Evolutionary conservation across 345 rosid genomes (phyloP).

Genomic region (Syzygium aqueum): DNA sequence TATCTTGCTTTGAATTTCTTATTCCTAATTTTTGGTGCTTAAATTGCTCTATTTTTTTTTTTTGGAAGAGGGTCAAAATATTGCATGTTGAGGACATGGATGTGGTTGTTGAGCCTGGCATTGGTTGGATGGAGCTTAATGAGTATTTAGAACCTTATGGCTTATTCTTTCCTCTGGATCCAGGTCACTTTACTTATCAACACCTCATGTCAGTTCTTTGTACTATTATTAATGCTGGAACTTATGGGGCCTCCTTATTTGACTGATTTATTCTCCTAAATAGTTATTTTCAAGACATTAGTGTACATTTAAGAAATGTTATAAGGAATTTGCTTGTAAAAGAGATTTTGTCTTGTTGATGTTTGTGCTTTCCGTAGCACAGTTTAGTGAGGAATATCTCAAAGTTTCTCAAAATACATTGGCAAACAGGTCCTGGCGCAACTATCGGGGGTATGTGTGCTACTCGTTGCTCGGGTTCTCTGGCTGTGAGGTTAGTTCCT

Average conservation of each 20-base stretch:
- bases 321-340: neutral
- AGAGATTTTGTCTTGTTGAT: neutral
- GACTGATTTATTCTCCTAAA: neutral
- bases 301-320: neutral
- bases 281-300: neutral
- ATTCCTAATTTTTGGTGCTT: neutral
- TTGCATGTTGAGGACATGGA: conserved; percentile 91
- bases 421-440: conserved; percentile 83
- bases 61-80: conserved; percentile 58
- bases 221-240: neutral
- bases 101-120: conserved; percentile 93
- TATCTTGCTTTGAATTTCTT: neutral
- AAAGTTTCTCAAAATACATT: conserved; percentile 3
- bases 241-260: neutral
- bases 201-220: neutral
- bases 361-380: neutral
- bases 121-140: conserved; percentile 94
- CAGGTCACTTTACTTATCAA: conserved; percentile 37
- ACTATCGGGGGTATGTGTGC: conserved; percentile 97
- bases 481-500: conserved; percentile 73
- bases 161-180: conserved; percentile 92
- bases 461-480: conserved; percentile 94
- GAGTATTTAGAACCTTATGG: conserved; percentile 81
- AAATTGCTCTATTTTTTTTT: neutral
- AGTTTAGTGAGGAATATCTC: neutral